Conservation (phyloP, 345 rosid species). For the Corchorus capsularis region DNA sequence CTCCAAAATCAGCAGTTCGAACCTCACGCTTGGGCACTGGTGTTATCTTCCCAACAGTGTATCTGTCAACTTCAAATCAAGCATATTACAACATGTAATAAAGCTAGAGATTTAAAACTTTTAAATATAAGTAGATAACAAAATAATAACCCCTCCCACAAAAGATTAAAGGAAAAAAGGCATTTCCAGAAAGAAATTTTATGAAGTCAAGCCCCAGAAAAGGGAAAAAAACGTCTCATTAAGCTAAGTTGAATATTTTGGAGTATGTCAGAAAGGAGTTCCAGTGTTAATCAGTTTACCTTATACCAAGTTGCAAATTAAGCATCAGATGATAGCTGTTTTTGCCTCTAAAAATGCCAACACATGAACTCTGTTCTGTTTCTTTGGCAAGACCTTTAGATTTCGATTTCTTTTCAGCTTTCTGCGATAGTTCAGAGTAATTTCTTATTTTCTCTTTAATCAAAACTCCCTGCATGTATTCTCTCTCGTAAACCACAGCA, state of each 20-base stretch:
- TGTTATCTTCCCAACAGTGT: slow-evolving; percentile 93
- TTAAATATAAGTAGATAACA: background rate
- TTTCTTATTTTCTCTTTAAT: slow-evolving; percentile 57
- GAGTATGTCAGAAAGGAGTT: background rate
- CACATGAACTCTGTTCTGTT: slow-evolving; percentile 43
- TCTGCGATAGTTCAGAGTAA: slow-evolving; percentile 37
- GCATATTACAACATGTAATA: slow-evolving; percentile 22
- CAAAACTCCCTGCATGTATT: slow-evolving; percentile 90
- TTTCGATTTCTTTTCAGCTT: slow-evolving; percentile 45
- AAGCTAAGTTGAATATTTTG: background rate
- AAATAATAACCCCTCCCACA: slow-evolving; percentile 3
- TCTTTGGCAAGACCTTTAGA: slow-evolving; percentile 48
- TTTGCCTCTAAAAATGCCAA: slow-evolving; percentile 44
- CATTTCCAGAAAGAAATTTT: background rate
- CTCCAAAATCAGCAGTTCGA: slow-evolving; percentile 87
- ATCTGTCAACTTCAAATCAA: slow-evolving; percentile 63
- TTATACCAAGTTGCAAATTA: slow-evolving; percentile 94
- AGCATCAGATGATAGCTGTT: slow-evolving; percentile 75
- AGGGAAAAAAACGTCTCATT: background rate
- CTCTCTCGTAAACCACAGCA: slow-evolving; percentile 68
- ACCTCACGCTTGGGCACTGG: slow-evolving; percentile 92
- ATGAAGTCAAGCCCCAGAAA: background rate
- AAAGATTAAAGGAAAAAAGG: background rate
- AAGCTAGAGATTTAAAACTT: slow-evolving; percentile 4
- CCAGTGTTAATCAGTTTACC: slow-evolving; percentile 44